These are phyloP conservation scores for Pythium biforme DNA, from an alignment of 352 stramenopile species.

Conservation along the genomic window DNA sequence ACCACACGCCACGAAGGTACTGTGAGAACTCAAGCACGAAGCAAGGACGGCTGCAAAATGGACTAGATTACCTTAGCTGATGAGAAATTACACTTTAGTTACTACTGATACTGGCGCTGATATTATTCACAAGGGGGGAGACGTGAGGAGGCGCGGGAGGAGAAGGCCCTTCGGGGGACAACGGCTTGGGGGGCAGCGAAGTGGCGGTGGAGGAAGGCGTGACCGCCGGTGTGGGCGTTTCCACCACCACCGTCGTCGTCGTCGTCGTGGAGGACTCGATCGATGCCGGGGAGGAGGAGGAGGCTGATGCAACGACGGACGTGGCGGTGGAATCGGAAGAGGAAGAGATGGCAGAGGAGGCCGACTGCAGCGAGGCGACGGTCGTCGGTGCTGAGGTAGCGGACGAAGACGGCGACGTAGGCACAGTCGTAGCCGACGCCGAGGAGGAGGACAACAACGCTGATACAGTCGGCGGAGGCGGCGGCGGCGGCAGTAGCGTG, in stretches of 20 bases:
- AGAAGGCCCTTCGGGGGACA: background rate
- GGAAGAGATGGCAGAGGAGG: too few relatives aligned
- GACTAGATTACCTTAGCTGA: slow-evolving; percentile 29
- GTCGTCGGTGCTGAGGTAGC: too few relatives aligned
- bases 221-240: background rate
- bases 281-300: background rate
- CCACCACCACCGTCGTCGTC: too few relatives aligned
- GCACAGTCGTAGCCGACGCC: slow-evolving; percentile 1
- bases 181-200: background rate
- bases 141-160: background rate
- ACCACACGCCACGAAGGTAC: too few relatives aligned
- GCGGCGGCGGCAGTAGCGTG: slow-evolving; percentile 20
- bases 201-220: background rate
- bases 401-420: background rate
- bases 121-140: slow-evolving; percentile 30
- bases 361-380: too few relatives aligned
- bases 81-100: slow-evolving; percentile 32
- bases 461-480: background rate
- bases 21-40: background rate
- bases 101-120: slow-evolving; percentile 34
- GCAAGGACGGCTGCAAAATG: background rate
- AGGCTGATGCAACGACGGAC: background rate
- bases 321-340: background rate
- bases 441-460: too few relatives aligned
- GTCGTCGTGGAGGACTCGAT: background rate